Conservation (phyloP, 2,329 filamentous ascomycete species). For the Grosmannia penicillata region DNA sequence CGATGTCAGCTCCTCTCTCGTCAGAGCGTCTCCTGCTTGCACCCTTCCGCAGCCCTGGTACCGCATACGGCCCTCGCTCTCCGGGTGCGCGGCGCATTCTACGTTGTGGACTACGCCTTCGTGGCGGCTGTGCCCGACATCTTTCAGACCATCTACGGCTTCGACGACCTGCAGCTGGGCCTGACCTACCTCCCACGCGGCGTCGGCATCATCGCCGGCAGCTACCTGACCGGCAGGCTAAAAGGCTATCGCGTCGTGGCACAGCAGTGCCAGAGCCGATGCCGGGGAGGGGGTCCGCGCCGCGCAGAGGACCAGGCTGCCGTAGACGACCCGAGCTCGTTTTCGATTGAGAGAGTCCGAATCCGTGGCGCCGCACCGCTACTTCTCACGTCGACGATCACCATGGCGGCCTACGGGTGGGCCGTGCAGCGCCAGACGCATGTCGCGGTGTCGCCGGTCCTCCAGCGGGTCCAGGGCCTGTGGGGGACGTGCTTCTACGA, state of each 20-base stretch:
- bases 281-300: no score
- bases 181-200: constrained; percentile 34
- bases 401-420: constrained; percentile 38
- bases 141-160: constrained; percentile 13
- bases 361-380: constrained; percentile 35
- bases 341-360: constrained; percentile 34
- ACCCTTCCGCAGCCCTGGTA: constrained; percentile 33
- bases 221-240: constrained; percentile 33
- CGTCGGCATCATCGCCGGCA: constrained; percentile 26
- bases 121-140: background rate
- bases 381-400: constrained; percentile 34
- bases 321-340: constrained; percentile 27
- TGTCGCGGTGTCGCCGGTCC: constrained; percentile 33
- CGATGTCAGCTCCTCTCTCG: constrained; percentile 18
- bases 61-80: constrained; percentile 37
- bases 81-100: constrained; percentile 21
- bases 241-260: constrained; percentile 52
- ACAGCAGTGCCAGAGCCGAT: constrained; percentile 36
- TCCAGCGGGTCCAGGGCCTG: constrained; percentile 37
- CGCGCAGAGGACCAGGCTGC: constrained; percentile 29
- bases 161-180: constrained; percentile 28
- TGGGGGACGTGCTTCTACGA: constrained; percentile 41
- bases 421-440: constrained; percentile 30
- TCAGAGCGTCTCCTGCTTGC: constrained; percentile 35
- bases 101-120: constrained; percentile 27